Evolutionary conservation across 805 yeast genomes (phyloP).

Genomic region (Zygotorulaspora florentina): DNA sequence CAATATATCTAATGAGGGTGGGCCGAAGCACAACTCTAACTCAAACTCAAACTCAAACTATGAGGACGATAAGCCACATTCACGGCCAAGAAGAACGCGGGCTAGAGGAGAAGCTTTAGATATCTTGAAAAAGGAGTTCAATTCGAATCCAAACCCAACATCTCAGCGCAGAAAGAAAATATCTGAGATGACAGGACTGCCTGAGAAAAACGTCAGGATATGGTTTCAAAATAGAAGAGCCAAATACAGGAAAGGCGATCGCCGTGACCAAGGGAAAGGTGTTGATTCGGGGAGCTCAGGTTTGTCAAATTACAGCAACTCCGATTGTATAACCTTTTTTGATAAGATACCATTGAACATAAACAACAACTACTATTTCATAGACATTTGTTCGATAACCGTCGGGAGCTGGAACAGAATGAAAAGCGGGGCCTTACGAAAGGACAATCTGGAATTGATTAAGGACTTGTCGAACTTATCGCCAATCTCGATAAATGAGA

Average conservation of each 20-base stretch:
- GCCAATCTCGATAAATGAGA: slow-evolving; percentile 57
- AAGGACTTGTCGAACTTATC: slow-evolving; percentile 55
- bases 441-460: slow-evolving; percentile 37
- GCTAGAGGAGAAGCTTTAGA: slow-evolving; percentile 80
- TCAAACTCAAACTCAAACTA: not conserved
- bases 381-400: slow-evolving; percentile 62
- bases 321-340: slow-evolving; percentile 24
- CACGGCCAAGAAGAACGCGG: slow-evolving; percentile 51
- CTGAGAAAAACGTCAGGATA: slow-evolving; percentile 83
- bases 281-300: slow-evolving; percentile 4
- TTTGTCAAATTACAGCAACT: slow-evolving; percentile 9
- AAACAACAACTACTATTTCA: slow-evolving; percentile 63
- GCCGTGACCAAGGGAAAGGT: slow-evolving; percentile 6
- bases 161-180: slow-evolving; percentile 66
- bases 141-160: slow-evolving; percentile 68
- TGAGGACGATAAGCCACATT: slow-evolving; percentile 18
- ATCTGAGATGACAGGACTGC: slow-evolving; percentile 69
- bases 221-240: slow-evolving; percentile 93
- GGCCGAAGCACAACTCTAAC: not conserved
- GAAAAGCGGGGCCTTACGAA: slow-evolving; percentile 53
- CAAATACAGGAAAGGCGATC: slow-evolving; percentile 52
- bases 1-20: not conserved
- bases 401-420: slow-evolving; percentile 82
- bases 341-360: slow-evolving; percentile 48
- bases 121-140: slow-evolving; percentile 63